phyloP scores from a whole-genome alignment of 805 yeast species.

The Maudiozyma pseudohumilis region DNA sequence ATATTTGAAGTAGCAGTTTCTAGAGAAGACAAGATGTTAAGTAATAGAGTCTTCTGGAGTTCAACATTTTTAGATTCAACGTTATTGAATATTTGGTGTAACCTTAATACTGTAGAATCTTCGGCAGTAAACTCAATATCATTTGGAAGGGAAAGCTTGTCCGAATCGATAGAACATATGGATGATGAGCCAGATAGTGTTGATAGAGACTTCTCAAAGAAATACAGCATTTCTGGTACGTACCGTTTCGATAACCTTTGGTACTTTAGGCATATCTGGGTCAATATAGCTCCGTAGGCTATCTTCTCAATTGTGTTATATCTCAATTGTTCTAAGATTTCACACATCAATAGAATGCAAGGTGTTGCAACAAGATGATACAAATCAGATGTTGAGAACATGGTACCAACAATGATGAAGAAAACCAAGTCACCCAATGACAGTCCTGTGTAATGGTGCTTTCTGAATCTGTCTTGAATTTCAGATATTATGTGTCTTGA shows the following conservation, averaged over 20 bases:
- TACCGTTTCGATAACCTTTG: conserved; percentile 74
- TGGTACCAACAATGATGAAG: conserved; percentile 59
- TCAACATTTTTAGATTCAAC: conserved; percentile 21
- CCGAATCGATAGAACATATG: conserved; percentile 18
- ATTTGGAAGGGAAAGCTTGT: conserved; percentile 11
- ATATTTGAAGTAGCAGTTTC: conserved; percentile 28
- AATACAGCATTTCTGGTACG: conserved; percentile 66
- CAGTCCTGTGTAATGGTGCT: conserved; percentile 30
- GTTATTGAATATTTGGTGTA: conserved; percentile 20
- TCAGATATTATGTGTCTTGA: conserved; percentile 47
- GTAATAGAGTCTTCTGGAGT: conserved; percentile 15
- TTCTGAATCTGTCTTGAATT: conserved; percentile 45
- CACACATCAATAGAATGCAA: conserved; percentile 60
- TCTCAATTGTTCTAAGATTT: conserved; percentile 48
- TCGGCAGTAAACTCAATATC: conserved; percentile 6
- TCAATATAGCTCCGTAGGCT: conserved; percentile 55
- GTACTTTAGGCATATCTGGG: conserved; percentile 55
- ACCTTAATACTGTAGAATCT: conserved; percentile 8
- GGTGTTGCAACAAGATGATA: conserved; percentile 90
- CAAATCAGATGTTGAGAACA: conserved; percentile 92
- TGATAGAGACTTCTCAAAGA: conserved; percentile 43
- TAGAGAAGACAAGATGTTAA: conserved; percentile 25
- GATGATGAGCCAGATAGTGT: conserved; percentile 25
- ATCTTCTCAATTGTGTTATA: conserved; percentile 33
- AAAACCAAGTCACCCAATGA: conserved; percentile 49